phyloP scores from a whole-genome alignment of 2,329 filamentous ascomycete species.

The Graphiopsis chlorocephala region DNA sequence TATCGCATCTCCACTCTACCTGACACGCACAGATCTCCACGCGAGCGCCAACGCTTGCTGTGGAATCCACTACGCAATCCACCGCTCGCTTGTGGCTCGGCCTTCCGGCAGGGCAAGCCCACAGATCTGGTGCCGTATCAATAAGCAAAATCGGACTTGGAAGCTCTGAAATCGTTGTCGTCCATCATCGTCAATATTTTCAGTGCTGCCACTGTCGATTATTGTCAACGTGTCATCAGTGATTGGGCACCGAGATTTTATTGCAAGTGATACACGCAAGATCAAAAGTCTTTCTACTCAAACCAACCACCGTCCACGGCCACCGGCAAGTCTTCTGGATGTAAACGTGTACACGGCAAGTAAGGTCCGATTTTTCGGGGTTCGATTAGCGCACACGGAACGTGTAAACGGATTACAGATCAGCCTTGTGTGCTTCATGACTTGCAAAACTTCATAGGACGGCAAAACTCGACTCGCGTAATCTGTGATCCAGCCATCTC shows the following conservation, averaged over 20 bases:
- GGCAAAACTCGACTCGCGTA: neutral
- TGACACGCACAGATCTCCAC: constrained; percentile 11
- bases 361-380: neutral
- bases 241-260: neutral
- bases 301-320: neutral
- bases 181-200: neutral
- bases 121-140: neutral
- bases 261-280: neutral
- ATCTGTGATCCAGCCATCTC: neutral
- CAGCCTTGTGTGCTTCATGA: neutral
- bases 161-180: neutral
- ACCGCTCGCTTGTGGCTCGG: constrained; percentile 5
- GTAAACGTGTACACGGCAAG: neutral
- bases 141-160: neutral
- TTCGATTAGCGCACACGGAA: neutral
- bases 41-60: constrained; percentile 11
- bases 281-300: neutral
- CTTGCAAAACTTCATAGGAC: neutral
- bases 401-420: neutral
- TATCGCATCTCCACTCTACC: neutral
- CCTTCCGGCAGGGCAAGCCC: neutral
- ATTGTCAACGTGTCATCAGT: neutral
- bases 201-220: neutral
- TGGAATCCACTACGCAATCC: neutral
- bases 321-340: neutral